These are phyloP conservation scores for Penicillium italicum DNA, from an alignment of 2,329 filamentous ascomycete species.

Conservation along the genomic window DNA sequence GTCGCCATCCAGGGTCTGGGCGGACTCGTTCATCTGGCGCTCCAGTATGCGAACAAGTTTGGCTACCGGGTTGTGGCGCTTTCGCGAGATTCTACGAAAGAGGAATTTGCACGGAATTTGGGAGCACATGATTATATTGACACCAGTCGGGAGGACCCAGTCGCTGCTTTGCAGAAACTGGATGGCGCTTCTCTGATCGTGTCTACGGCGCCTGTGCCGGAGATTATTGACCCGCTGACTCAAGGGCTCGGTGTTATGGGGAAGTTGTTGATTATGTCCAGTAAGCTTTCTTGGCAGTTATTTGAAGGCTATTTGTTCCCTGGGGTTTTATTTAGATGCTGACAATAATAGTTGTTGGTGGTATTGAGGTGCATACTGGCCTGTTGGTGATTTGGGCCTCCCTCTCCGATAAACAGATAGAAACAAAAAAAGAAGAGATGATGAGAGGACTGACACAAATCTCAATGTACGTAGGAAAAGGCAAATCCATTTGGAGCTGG, in stretches of 20 bases:
- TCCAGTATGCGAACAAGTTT: conserved; percentile 53
- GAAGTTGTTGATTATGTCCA: not conserved
- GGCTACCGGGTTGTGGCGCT: conserved; percentile 46
- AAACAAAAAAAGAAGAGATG: not conserved
- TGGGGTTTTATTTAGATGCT: not conserved
- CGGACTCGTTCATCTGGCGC: conserved; percentile 51
- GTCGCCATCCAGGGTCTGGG: conserved; percentile 54
- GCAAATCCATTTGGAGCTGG: conserved; percentile 35
- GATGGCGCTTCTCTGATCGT: not conserved
- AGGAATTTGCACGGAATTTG: conserved; percentile 26
- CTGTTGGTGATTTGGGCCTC: not conserved
- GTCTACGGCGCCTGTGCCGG: conserved; percentile 37
- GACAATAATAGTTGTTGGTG: not conserved
- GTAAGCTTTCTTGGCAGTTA: not conserved
- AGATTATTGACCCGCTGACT: conserved; percentile 35
- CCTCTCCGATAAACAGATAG: not conserved
- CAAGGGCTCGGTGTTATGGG: conserved; percentile 15
- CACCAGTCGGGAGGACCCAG: conserved; percentile 23
- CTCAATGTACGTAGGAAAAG: not conserved
- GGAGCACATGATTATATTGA: conserved; percentile 31
- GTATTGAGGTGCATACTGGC: not conserved
- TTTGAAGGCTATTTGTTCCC: not conserved
- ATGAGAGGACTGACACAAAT: not conserved
- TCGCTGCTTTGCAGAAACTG: not conserved
- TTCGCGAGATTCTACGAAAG: conserved; percentile 28